A percentile compares a stretch with the other conserved stretches of the same genome.
Conservation (phyloP, 148 eudicot genomes). For the Cornus controversa region DNA sequence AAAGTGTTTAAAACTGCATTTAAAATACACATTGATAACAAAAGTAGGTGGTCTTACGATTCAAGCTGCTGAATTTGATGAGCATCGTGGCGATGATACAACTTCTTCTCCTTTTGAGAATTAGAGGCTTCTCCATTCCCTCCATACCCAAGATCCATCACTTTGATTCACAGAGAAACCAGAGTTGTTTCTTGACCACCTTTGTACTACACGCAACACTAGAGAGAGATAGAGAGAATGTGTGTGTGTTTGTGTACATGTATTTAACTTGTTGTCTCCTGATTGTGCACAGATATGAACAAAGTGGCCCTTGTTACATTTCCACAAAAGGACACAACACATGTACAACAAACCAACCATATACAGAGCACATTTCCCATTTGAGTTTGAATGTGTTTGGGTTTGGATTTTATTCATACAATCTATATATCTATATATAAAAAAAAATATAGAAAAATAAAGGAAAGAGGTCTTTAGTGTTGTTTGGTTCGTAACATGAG, state of each 20-base stretch:
- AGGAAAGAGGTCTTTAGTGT: too few species aligned
- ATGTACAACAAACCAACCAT: not conserved
- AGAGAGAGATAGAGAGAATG: not conserved
- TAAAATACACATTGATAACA: not conserved
- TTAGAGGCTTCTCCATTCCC: conserved; percentile 19
- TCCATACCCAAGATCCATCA: conserved; percentile 16
- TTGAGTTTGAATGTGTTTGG: too few species aligned
- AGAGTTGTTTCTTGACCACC: not conserved
- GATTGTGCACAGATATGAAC: not conserved
- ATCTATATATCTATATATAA: too few species aligned
- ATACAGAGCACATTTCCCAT: not conserved
- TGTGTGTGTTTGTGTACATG: not conserved
- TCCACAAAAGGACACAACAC: conserved; percentile 7
- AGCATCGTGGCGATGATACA: conserved; percentile 31
- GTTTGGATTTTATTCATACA: too few species aligned
- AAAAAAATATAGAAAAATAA: too few species aligned
- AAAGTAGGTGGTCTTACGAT: conserved; percentile 23
- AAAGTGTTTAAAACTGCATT: too few species aligned
- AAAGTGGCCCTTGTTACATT: not conserved
- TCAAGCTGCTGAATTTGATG: conserved; percentile 39
- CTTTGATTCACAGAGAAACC: not conserved
- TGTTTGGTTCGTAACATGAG: too few species aligned
- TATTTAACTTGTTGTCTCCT: conserved; percentile 1
- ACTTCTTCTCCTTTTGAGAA: conserved; percentile 12
- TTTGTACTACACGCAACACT: not conserved